Percentiles rank a stretch among this genome's conserved stretches.
Evolutionary conservation across 2,329 filamentous ascomycete genomes (phyloP).

Genomic region (Aspergillus sergii): DNA sequence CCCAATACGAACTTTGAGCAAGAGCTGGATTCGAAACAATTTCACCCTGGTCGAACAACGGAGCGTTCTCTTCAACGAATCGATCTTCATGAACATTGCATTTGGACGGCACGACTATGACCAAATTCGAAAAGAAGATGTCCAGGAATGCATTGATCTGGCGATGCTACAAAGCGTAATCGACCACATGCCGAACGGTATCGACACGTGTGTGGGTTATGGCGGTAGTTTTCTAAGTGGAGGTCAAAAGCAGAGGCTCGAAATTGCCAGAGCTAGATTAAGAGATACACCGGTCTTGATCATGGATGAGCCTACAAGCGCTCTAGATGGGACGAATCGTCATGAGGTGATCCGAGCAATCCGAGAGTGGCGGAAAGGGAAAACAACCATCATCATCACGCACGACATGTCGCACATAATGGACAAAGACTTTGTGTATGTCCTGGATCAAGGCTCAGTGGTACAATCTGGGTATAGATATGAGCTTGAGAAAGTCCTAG

Average conservation of each 20-base stretch:
- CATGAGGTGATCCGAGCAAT: conserved; percentile 72
- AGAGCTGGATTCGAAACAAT: conserved; percentile 74
- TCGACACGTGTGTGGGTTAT: conserved; percentile 71
- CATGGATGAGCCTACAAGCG: conserved; percentile 86
- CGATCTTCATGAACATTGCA: conserved; percentile 74
- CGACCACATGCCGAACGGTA: conserved; percentile 65
- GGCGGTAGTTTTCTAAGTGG: conserved; percentile 76
- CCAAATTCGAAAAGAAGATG: conserved; percentile 54
- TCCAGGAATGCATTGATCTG: conserved; percentile 65
- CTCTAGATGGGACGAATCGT: conserved; percentile 74
- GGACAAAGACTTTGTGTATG: conserved; percentile 74
- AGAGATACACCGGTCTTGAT: conserved; percentile 79
- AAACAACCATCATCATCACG: conserved; percentile 91
- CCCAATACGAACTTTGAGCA: conserved; percentile 63
- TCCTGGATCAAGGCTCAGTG: conserved; percentile 71
- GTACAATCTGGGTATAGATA: conserved; percentile 69
- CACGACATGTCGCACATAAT: conserved; percentile 81
- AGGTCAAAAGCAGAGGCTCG: conserved; percentile 80
- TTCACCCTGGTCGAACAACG: conserved; percentile 82
- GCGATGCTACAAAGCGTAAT: conserved; percentile 72
- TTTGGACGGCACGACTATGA: conserved; percentile 63
- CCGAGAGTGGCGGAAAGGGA: conserved; percentile 73
- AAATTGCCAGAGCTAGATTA: conserved; percentile 75
- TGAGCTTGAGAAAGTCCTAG: conserved; percentile 50
- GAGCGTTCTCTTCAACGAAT: conserved; percentile 79